Evolutionary conservation across 2,329 filamentous ascomycete genomes (phyloP), one percentile per base, ranked within the genome.

Genomic region (Penicillium sp.): DNA sequence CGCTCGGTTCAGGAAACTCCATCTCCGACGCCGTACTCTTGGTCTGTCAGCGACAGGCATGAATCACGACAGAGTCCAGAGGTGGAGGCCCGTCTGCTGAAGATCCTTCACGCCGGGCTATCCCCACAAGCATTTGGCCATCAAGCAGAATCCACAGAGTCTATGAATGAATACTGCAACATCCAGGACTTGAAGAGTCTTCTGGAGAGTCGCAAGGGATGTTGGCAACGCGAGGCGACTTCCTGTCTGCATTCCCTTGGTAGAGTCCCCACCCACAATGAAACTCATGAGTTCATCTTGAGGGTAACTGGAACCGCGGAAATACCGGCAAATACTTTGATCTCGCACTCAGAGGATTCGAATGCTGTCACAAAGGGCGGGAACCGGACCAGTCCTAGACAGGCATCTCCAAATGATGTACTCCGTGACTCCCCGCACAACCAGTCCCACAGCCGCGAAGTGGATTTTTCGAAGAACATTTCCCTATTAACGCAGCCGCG

Each of bases 101-200:
- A 61, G 14, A 37, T 65, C 33, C 45, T 72, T 19, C 59, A 62
- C 19, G 57, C 45, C 33, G 62, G 70, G 2, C 22, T 72, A 10
- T 48, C 48, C 13, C 35, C 61, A 11, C 37, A 19, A 30, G 11
- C 42, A 8, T 25, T 11, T 2, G 26, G 7, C 13, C 11, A 52
- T 6, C n/a, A 30, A 8, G 6, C 22, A 10, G 33, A 13, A 26
- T 25, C 38, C 16, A 2, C 5, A 14, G 11, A 52, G 8, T 16
- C 52, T 13, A n/a, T 6, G 6, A 65, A 51, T 51, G 56, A 42
- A 10, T 68, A 70, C 42, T 70, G 62, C 64, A 67, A 57, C 43
- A 55, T 74, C 6, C 60, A 71, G 7, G 66, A 73, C n/a, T 58
- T 75, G 37, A 66, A 68, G 56, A 6, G 6, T 2, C 40, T 70